A percentile compares a stretch with the other conserved stretches of the same genome.
Conservation (phyloP, 345 rosid species). For the Clausena lansium region DNA sequence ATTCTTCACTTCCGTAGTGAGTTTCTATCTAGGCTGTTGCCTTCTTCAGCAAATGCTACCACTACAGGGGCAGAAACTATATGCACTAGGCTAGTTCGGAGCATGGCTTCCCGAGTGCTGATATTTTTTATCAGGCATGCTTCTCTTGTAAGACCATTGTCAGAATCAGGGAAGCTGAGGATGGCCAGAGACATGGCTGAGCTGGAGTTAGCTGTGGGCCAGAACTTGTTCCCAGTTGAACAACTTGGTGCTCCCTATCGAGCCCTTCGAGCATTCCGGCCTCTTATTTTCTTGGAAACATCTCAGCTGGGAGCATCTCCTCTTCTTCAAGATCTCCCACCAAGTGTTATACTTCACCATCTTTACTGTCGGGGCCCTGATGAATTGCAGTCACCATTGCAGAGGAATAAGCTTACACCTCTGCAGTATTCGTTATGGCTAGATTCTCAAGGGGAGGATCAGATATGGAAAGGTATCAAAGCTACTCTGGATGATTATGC, state of each 20-base stretch:
- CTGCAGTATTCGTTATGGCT: conserved; percentile 92
- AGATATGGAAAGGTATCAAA: conserved; percentile 95
- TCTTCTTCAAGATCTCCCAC: conserved; percentile 87
- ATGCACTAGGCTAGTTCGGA: conserved; percentile 86
- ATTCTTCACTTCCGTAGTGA: conserved; percentile 87
- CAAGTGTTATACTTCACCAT: conserved; percentile 83
- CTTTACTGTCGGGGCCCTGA: conserved; percentile 93
- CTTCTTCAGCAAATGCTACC: conserved; percentile 57
- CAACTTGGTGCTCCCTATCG: conserved; percentile 93
- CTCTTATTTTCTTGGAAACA: conserved; percentile 87
- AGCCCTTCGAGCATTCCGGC: conserved; percentile 96
- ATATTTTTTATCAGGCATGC: conserved; percentile 89
- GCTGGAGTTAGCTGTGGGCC: conserved; percentile 93
- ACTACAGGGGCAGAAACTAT: conserved; percentile 70
- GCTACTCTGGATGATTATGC: conserved; percentile 97
- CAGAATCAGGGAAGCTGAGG: conserved; percentile 96
- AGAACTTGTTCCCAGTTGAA: conserved; percentile 92
- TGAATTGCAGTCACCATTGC: conserved; percentile 82
- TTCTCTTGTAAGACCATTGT: conserved; percentile 91
- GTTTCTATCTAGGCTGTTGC: conserved; percentile 80
- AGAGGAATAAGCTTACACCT: conserved; percentile 78
- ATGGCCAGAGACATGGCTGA: conserved; percentile 99
- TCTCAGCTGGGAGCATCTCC: conserved; percentile 80
- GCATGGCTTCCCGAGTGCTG: conserved; percentile 86
- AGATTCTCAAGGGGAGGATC: conserved; percentile 95